Conservation (phyloP, 331 rosid species). For the Acacia pycnantha region DNA sequence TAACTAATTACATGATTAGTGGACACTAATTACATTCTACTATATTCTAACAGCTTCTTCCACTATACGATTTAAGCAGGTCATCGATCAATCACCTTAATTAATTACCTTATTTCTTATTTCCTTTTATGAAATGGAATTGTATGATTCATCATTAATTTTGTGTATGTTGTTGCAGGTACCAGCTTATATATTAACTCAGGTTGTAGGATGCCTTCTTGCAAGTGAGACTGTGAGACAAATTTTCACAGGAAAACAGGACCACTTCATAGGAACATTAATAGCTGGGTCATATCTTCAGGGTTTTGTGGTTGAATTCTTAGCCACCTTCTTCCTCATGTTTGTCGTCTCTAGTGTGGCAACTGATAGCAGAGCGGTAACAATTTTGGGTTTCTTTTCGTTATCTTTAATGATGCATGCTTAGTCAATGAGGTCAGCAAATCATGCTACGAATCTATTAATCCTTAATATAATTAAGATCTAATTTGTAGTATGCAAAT, state of each 20-base stretch:
- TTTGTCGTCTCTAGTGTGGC: constrained; percentile 82
- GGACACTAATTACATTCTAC: too few relatives aligned
- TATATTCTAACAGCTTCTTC: too few relatives aligned
- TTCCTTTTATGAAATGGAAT: not conserved
- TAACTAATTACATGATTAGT: too few relatives aligned
- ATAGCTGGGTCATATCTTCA: constrained; percentile 55
- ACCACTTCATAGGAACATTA: constrained; percentile 60
- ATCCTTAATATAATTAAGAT: too few relatives aligned
- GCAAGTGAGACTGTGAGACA: constrained; percentile 72
- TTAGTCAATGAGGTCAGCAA: not conserved
- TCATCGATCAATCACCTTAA: too few relatives aligned
- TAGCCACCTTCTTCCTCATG: constrained; percentile 85
- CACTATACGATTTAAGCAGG: too few relatives aligned
- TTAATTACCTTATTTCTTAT: not conserved
- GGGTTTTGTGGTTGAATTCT: constrained; percentile 70
- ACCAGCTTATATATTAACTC: constrained; percentile 61
- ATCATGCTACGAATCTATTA: too few relatives aligned
- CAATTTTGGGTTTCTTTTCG: not conserved
- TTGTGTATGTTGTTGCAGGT: not conserved
- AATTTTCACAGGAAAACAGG: constrained; percentile 43
- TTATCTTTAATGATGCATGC: not conserved
- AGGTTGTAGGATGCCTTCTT: constrained; percentile 66
- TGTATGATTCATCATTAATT: not conserved
- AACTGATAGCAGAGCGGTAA: constrained; percentile 88
- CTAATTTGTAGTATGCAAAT: too few relatives aligned